Conservation (phyloP, 1,139 yeast species). For the Tardiomyces digboiensis region DNA sequence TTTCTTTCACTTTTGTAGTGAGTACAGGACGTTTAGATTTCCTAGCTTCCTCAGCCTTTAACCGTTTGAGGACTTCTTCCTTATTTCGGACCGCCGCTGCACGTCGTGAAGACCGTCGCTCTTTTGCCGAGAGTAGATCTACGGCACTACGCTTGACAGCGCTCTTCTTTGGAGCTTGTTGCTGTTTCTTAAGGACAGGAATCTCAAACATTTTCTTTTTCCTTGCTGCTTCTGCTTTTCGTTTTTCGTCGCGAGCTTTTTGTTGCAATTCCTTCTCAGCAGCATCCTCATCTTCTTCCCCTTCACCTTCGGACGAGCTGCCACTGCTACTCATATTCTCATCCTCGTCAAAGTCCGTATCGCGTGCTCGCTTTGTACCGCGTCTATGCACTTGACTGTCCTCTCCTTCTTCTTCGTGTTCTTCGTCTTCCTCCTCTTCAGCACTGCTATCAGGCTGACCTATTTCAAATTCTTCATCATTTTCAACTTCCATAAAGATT, state of each 20-base stretch:
- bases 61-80: conserved; percentile 62
- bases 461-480: conserved; percentile 64
- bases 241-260: conserved; percentile 19
- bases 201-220: conserved; percentile 18
- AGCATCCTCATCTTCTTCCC: conserved; percentile 25
- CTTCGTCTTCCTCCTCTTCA: conserved; percentile 6
- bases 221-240: conserved; percentile 15
- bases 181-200: conserved; percentile 6
- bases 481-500: conserved; percentile 76
- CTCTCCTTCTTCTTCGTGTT: conserved; percentile 2
- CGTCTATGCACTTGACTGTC: conserved; percentile 1
- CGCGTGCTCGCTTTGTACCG: conserved; percentile 6
- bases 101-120: conserved; percentile 72
- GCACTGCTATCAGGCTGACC: conserved; percentile 24
- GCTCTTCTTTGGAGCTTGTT: conserved; percentile 3
- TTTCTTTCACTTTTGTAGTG: conserved; percentile 5
- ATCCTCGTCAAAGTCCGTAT: conserved; percentile 14
- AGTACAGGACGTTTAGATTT: conserved; percentile 30
- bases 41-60: conserved; percentile 62
- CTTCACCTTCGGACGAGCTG: conserved; percentile 11
- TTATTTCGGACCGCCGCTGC: conserved; percentile 72
- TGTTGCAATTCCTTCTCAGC: conserved; percentile 25
- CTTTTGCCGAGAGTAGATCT: conserved; percentile 41
- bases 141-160: conserved; percentile 17
- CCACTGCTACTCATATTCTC: conserved; percentile 3